Base-by-base conservation (phyloP, 495 filamentous ascomycete species). In the Aspergillus nanangensis region DNA sequence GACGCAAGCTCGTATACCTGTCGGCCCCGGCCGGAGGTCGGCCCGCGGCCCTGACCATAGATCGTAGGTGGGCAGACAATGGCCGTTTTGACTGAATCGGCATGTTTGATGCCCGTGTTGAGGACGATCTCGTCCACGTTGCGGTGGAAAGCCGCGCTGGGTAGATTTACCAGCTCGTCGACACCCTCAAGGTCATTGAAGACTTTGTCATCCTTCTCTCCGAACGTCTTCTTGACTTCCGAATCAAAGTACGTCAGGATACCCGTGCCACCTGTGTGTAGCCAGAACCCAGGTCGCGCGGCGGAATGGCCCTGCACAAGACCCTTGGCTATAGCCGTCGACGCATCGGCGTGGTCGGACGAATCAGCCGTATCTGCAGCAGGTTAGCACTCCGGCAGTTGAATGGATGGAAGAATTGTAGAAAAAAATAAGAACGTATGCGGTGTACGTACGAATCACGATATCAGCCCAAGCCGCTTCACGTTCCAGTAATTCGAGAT, bases 11-110 rank as follows among this genome's bases (percentile, higher is more conserved):
- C 58, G 34, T 81, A 79, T 0, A 84, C 71, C 54, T 90, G 84
- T 44, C 72, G 70, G 45, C 79, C 80, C 42, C 74, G 66, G 50
- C 73, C 64, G 48, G 88, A 88, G 44, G 68, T 71, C 0, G 85
- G 75, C 0, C 88, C 85, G 23, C 84, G 75, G 18, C 86, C 86
- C 39, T 34, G 48, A 39, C 86, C 87, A 60, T 90, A 90, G 56
- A 91, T 90, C 5, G 76, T 80, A 1, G 85, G 83, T 3, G 87
- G 86, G 33, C 78, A 85, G 11, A 90, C 69, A 47, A 92, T 78
- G 3, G 86, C 82, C 1, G 78, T 80, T 52, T 74, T 79, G 13
- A 84, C 69, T 17, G 59, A 65, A 33, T 71, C 66, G 10, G 67
- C 57, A 48, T 77, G 40, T 34, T 50, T 46, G 0, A 57, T 51